Conservation (phyloP, 148 eudicot genomes). For the Rhododendron molle region DNA sequence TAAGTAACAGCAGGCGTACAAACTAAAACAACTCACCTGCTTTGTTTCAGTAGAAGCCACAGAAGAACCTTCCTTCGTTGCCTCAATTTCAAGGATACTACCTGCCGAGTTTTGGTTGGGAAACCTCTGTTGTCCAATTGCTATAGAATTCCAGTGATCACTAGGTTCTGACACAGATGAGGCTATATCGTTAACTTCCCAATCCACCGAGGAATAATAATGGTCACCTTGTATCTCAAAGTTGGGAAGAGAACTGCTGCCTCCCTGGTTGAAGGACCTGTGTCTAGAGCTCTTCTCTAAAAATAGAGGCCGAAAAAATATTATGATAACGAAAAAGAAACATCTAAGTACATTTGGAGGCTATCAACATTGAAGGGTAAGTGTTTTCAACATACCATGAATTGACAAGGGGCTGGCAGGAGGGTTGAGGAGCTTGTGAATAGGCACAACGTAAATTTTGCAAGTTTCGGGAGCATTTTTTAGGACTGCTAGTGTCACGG, state of each 20-base stretch:
- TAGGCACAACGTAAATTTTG: slow-evolving; percentile 55
- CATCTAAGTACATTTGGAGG: not conserved
- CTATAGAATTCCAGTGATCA: slow-evolving; percentile 16
- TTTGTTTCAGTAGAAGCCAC: slow-evolving; percentile 35
- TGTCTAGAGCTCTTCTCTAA: slow-evolving; percentile 19
- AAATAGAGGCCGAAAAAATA: not conserved
- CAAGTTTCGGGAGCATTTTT: slow-evolving; percentile 57
- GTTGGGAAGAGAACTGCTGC: slow-evolving; percentile 11
- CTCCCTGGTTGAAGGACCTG: slow-evolving; percentile 9
- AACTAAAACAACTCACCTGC: slow-evolving; percentile 22
- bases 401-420: slow-evolving; percentile 33
- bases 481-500: slow-evolving; percentile 47
- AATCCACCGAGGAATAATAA: slow-evolving; percentile 12
- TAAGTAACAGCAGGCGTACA: not conserved
- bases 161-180: slow-evolving; percentile 29
- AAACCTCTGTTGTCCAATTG: not conserved
- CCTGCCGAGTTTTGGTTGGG: not conserved
- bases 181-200: not conserved
- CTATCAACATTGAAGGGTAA: not conserved
- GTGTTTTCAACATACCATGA: slow-evolving; percentile 28
- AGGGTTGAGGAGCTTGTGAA: slow-evolving; percentile 37
- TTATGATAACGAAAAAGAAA: not conserved
- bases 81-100: not conserved
- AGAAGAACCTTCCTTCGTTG: not conserved
- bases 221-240: slow-evolving; percentile 7